Evolutionary conservation across 2,329 filamentous ascomycete species (phyloP).

Genomic region (Fusarium clavum): DNA sequence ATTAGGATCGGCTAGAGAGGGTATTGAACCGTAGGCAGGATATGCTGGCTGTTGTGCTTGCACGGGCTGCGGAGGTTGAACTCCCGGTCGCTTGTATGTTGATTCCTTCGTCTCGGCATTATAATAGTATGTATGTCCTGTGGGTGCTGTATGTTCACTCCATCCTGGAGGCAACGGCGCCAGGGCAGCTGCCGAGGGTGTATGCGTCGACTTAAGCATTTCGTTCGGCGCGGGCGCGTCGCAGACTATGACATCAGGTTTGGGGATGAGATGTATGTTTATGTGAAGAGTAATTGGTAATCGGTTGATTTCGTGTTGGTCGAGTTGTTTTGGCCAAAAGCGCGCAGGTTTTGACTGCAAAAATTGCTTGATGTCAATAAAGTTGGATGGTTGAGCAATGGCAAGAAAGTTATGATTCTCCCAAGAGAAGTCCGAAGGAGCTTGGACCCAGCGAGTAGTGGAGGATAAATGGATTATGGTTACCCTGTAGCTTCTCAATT

Average conservation of each 20-base stretch:
- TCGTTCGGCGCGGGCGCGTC: slow-evolving; percentile 9
- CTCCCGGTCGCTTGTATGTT: slow-evolving; percentile 82
- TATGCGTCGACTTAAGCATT: slow-evolving; percentile 85
- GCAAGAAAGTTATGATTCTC: not conserved
- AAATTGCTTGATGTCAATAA: not conserved
- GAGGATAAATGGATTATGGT: not conserved
- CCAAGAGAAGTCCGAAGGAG: slow-evolving; percentile 20
- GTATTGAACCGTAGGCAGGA: slow-evolving; percentile 47
- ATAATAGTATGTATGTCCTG: slow-evolving; percentile 90
- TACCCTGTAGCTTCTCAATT: slow-evolving; percentile 22
- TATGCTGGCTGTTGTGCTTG: slow-evolving; percentile 49
- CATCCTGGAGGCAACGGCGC: slow-evolving; percentile 81
- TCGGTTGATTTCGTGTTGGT: not conserved
- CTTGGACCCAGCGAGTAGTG: slow-evolving; percentile 26
- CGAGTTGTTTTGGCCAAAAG: too few relatives aligned
- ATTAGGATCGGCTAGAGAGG: slow-evolving; percentile 64
- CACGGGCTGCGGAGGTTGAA: slow-evolving; percentile 37
- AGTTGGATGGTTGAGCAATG: not conserved
- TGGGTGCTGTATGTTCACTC: slow-evolving; percentile 93
- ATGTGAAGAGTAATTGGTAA: not conserved
- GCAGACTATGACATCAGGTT: slow-evolving; percentile 30
- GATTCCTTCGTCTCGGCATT: slow-evolving; percentile 84
- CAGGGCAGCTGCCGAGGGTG: slow-evolving; percentile 60
- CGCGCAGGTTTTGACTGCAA: not conserved
- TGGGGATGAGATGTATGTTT: too few relatives aligned